phyloP scores from a whole-genome alignment of 2,329 filamentous ascomycete species.

The Eutypa lata region DNA sequence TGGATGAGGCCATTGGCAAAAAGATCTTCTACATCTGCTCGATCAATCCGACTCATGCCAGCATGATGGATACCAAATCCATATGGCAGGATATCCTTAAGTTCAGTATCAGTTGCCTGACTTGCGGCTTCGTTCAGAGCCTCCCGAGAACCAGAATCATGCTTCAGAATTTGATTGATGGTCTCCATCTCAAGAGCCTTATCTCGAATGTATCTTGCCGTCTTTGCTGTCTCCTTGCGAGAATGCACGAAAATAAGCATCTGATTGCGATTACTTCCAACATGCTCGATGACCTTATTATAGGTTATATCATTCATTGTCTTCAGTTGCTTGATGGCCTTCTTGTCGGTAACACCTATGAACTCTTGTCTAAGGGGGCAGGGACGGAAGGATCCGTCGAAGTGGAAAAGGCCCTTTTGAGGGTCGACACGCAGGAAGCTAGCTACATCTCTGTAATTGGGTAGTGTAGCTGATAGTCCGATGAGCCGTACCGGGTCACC shows the following conservation, averaged over 20 bases:
- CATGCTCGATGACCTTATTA: constrained; percentile 94
- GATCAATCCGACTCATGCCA: constrained; percentile 93
- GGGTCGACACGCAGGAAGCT: constrained; percentile 90
- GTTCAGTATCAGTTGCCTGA: constrained; percentile 75
- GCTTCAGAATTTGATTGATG: constrained; percentile 90
- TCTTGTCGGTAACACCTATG: constrained; percentile 94
- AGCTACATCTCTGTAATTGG: constrained; percentile 94
- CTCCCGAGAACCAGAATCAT: constrained; percentile 87
- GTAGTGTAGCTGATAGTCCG: constrained; percentile 89
- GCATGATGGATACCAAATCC: constrained; percentile 98
- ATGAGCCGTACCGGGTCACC: constrained; percentile 89
- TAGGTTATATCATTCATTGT: constrained; percentile 99
- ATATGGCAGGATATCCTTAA: constrained; percentile 93
- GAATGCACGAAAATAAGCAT: constrained; percentile 99
- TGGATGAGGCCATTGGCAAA: constrained; percentile 90
- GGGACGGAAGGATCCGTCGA: constrained; percentile 89
- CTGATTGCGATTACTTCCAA: constrained; percentile 88
- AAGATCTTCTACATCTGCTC: constrained; percentile 90
- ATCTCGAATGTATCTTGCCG: constrained; percentile 91
- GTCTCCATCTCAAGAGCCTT: constrained; percentile 97
- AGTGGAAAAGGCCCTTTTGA: constrained; percentile 86
- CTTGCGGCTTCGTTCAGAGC: constrained; percentile 83
- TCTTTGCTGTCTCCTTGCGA: constrained; percentile 96
- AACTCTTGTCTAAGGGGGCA: constrained; percentile 96
- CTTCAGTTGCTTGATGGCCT: constrained; percentile 97